A percentile compares a stretch with the other conserved stretches of the same genome.
phyloP scores from a whole-genome alignment of 768 basidiomycete species.

The Suillus subalutaceus region DNA sequence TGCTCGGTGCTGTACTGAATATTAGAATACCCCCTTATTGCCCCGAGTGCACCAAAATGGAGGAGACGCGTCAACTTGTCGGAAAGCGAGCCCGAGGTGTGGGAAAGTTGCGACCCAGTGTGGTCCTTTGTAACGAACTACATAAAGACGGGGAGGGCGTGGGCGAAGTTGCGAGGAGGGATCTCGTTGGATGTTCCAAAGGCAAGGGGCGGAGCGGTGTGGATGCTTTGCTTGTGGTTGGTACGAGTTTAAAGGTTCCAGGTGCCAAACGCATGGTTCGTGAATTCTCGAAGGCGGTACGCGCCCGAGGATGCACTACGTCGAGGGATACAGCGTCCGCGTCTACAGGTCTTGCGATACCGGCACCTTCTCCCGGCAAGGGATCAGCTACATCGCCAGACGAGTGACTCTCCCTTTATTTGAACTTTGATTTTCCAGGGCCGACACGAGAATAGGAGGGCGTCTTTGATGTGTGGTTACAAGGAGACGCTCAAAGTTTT shows the following conservation, averaged over 20 bases:
- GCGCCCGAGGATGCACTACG: constrained; percentile 46
- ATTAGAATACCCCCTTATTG: constrained; percentile 66
- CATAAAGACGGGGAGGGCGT: constrained; percentile 89
- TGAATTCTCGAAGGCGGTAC: constrained; percentile 82
- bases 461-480: constrained; percentile 88
- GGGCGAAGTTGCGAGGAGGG: constrained; percentile 80
- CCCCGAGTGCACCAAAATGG: constrained; percentile 74
- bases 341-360: constrained; percentile 39
- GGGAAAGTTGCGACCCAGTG: constrained; percentile 81
- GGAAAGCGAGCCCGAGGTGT: constrained; percentile 82
- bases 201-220: constrained; percentile 73
- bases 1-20: no score
- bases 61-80: constrained; percentile 67
- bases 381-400: no score
- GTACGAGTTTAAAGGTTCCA: constrained; percentile 86
- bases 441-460: constrained; percentile 88
- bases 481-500: constrained; percentile 86
- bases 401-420: constrained; percentile 67
- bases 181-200: constrained; percentile 71
- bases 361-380: constrained; percentile 51
- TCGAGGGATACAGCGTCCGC: constrained; percentile 33
- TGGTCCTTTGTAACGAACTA: constrained; percentile 88
- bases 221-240: constrained; percentile 86
- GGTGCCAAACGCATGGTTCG: constrained; percentile 92
- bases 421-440: constrained; percentile 86